A percentile compares a stretch with the other conserved stretches of the same genome.
phyloP scores from a whole-genome alignment of 2,329 filamentous ascomycete species.

The Cladosporium austrohemisphaericum region DNA sequence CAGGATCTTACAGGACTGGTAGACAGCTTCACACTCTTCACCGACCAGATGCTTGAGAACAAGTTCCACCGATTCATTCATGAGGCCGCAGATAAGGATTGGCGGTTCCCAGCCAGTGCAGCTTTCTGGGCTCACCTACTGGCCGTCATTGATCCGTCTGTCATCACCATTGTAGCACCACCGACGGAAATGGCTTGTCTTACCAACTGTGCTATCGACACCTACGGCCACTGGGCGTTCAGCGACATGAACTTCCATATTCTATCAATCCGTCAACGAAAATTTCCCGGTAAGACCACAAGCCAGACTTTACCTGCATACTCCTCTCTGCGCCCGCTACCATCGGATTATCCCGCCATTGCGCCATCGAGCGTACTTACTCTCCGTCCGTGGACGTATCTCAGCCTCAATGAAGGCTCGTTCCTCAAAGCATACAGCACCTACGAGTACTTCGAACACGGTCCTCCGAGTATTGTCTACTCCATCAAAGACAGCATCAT shows the following conservation, averaged over 20 bases:
- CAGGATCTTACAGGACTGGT: conserved; percentile 29
- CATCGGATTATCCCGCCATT: conserved; percentile 50
- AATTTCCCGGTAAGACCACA: not conserved
- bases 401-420: conserved; percentile 72
- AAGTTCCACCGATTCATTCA: conserved; percentile 32
- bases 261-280: conserved; percentile 22
- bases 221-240: conserved; percentile 37
- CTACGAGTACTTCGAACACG: conserved; percentile 67
- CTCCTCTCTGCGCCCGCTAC: conserved; percentile 10
- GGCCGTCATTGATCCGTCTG: conserved; percentile 44
- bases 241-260: conserved; percentile 33
- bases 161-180: conserved; percentile 50
- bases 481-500: conserved; percentile 29
- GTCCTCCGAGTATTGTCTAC: conserved; percentile 40
- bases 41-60: conserved; percentile 22
- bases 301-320: not conserved
- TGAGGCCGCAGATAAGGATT: conserved; percentile 33
- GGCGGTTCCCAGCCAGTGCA: conserved; percentile 24
- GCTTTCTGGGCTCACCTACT: conserved; percentile 55
- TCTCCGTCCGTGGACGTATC: conserved; percentile 60
- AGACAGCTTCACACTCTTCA: conserved; percentile 46
- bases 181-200: conserved; percentile 60
- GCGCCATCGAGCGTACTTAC: conserved; percentile 49
- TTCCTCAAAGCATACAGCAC: conserved; percentile 67
- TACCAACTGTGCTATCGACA: conserved; percentile 54